These are phyloP conservation scores for Chalara sp. DNA, from an alignment of 2,329 filamentous ascomycete species.

Conservation along the genomic window DNA sequence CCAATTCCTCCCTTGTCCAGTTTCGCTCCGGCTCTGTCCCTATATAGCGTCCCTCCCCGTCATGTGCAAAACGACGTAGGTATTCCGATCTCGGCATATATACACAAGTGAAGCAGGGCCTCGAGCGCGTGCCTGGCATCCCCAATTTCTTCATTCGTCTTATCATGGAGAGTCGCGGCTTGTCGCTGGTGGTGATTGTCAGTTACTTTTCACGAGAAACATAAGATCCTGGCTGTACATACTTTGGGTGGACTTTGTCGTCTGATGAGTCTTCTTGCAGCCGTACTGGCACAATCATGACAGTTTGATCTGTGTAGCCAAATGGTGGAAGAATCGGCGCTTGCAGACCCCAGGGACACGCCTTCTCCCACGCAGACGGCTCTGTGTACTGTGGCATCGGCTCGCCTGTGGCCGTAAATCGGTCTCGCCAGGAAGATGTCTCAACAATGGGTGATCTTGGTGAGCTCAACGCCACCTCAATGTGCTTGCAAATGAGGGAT, in stretches of 20 bases:
- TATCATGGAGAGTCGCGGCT: too few species aligned
- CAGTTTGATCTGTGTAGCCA: constrained; percentile 1
- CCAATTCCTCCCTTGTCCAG: constrained; percentile 26
- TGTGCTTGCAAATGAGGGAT: too few species aligned
- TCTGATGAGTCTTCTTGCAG: not conserved
- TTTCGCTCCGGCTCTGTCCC: constrained; percentile 21
- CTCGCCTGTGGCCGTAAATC: not conserved
- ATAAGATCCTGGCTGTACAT: not conserved
- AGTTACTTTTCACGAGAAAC: too few species aligned
- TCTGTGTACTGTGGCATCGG: not conserved
- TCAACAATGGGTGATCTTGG: too few species aligned
- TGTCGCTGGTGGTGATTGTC: too few species aligned
- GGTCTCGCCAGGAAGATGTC: not conserved
- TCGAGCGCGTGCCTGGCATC: too few species aligned
- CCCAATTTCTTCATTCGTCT: too few species aligned
- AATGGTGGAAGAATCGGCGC: constrained; percentile 1
- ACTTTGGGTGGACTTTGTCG: not conserved
- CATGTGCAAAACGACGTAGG: constrained; percentile 23
- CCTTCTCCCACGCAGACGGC: not conserved
- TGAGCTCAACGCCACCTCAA: too few species aligned
- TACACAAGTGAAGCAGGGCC: not conserved
- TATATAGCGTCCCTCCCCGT: constrained; percentile 20
- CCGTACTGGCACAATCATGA: constrained; percentile 1
- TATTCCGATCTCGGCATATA: constrained; percentile 27
- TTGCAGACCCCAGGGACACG: not conserved